phyloP scores from a whole-genome alignment of 1,284 basidiomycete genomes.

The Pseudozyma flocculosa region DNA sequence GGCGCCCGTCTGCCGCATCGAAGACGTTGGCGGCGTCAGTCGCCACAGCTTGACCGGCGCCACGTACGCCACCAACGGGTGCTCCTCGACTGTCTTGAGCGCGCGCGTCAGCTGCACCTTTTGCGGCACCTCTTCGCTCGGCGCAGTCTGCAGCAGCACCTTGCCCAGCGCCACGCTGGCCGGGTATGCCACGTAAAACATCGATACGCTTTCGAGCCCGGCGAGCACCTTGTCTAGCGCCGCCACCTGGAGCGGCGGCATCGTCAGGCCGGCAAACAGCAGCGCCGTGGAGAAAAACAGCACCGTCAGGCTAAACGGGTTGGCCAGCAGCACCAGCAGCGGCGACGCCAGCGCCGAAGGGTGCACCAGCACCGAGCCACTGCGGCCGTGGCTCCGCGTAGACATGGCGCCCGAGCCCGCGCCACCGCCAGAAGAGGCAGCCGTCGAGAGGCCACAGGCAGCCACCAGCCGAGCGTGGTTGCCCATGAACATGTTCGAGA shows the following conservation, averaged over 20 bases:
- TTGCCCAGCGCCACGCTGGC: conserved; percentile 50
- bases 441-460: conserved; percentile 52
- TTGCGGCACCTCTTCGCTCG: conserved; percentile 12
- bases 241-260: conserved; percentile 50
- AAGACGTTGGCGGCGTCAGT: conserved; percentile 48
- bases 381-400: conserved; percentile 26
- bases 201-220: conserved; percentile 47
- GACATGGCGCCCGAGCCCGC: not conserved
- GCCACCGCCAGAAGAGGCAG: conserved; percentile 32
- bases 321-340: conserved; percentile 41
- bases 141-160: conserved; percentile 53
- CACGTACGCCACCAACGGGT: conserved; percentile 45
- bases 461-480: conserved; percentile 52
- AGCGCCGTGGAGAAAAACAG: conserved; percentile 51
- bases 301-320: conserved; percentile 54
- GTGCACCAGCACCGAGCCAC: conserved; percentile 41
- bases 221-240: conserved; percentile 56
- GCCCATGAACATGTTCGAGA: conserved; percentile 45
- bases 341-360: conserved; percentile 37
- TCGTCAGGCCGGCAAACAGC: conserved; percentile 37
- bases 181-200: conserved; percentile 52
- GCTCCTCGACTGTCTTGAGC: conserved; percentile 43
- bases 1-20: conserved; percentile 14
- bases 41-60: conserved; percentile 51
- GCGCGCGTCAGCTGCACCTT: conserved; percentile 36